phyloP scores from a whole-genome alignment of 2,329 filamentous ascomycete species.

The Penicillium sumatraense region DNA sequence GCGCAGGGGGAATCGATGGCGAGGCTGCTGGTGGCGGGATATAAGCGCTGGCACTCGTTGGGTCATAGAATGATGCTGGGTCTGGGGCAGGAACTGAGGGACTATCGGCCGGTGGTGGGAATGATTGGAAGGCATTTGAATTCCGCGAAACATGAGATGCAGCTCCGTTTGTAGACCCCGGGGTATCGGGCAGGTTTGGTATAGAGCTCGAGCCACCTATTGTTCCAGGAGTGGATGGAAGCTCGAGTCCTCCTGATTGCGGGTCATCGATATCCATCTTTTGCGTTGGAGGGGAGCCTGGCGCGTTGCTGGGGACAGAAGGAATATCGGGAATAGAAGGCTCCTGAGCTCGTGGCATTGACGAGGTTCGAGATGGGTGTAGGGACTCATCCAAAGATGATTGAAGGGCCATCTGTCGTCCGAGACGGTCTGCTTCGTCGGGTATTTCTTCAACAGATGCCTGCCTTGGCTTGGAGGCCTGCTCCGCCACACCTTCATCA shows the following conservation, averaged over 20 bases:
- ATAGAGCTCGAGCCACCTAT: constrained; percentile 34
- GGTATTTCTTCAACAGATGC: constrained; percentile 65
- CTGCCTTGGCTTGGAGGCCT: constrained; percentile 50
- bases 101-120: constrained; percentile 43
- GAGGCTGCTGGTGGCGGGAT: constrained; percentile 22
- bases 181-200: constrained; percentile 40
- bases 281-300: constrained; percentile 29
- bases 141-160: constrained; percentile 14
- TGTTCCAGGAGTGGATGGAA: constrained; percentile 44
- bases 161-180: constrained; percentile 22
- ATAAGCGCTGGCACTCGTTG: constrained; percentile 20
- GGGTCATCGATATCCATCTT: constrained; percentile 42
- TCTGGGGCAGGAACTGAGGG: constrained; percentile 30
- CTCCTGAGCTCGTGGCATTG: constrained; percentile 37
- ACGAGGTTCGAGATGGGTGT: constrained; percentile 53
- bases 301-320: constrained; percentile 29
- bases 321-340: constrained; percentile 27
- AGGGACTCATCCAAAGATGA: constrained; percentile 56
- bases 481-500: constrained; percentile 48
- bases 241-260: constrained; percentile 37
- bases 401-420: constrained; percentile 49
- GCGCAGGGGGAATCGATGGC: constrained; percentile 11
- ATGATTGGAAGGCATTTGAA: constrained; percentile 45
- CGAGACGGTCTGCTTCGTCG: constrained; percentile 59
- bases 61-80: constrained; percentile 27